These are phyloP conservation scores for Malbranchea zuffiana DNA, from an alignment of 2,329 filamentous ascomycete species.

Conservation along the genomic window DNA sequence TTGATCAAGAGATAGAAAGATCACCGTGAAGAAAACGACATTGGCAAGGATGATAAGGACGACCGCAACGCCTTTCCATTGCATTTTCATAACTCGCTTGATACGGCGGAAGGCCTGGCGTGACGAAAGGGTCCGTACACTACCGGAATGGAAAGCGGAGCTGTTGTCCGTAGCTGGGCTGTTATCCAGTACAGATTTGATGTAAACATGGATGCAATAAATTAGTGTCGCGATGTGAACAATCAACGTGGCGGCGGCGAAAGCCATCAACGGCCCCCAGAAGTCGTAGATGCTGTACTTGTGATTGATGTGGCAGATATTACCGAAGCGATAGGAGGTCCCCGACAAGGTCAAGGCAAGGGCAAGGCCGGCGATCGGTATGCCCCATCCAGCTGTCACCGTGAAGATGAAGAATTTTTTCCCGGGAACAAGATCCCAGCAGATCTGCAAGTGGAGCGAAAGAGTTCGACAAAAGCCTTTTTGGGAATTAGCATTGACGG, in stretches of 20 bases:
- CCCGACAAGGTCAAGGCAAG: slow-evolving; percentile 75
- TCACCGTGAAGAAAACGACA: slow-evolving; percentile 83
- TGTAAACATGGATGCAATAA: slow-evolving; percentile 92
- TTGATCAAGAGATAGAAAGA: slow-evolving; percentile 81
- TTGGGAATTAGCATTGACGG: slow-evolving; percentile 1
- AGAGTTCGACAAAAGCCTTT: slow-evolving; percentile 72
- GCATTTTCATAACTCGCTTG: slow-evolving; percentile 73
- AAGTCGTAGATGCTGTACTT: slow-evolving; percentile 69
- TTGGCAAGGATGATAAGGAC: slow-evolving; percentile 83
- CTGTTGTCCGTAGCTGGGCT: slow-evolving; percentile 56
- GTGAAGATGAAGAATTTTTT: slow-evolving; percentile 80
- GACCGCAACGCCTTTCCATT: slow-evolving; percentile 88
- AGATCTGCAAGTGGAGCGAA: slow-evolving; percentile 92
- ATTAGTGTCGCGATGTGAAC: slow-evolving; percentile 74
- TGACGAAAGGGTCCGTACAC: slow-evolving; percentile 67
- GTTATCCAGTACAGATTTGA: slow-evolving; percentile 68
- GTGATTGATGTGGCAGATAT: slow-evolving; percentile 90
- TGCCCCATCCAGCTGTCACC: slow-evolving; percentile 69
- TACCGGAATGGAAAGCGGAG: slow-evolving; percentile 63
- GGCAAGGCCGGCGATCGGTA: slow-evolving; percentile 64
- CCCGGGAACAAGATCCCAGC: slow-evolving; percentile 88
- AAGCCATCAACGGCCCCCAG: slow-evolving; percentile 78
- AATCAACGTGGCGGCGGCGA: slow-evolving; percentile 64
- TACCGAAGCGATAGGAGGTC: slow-evolving; percentile 86
- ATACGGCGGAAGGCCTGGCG: slow-evolving; percentile 81